Conservation (phyloP, 495 filamentous ascomycete genomes). For the Penicillium taxi region DNA sequence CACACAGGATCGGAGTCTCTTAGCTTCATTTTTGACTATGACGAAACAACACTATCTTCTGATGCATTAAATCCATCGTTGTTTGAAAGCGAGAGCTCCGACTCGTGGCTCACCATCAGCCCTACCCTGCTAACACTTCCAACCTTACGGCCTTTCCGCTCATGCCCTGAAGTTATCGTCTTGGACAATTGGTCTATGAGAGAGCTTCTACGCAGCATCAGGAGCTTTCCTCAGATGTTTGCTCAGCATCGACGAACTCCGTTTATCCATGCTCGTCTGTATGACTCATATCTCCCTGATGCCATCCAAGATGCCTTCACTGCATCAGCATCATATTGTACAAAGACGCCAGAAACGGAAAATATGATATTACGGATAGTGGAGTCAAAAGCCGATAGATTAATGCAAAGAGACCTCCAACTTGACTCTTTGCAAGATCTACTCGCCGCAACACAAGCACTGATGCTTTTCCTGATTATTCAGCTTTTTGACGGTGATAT, state of each 20-base stretch:
- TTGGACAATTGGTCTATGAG: constrained; percentile 9
- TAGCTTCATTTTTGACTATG: too few relatives aligned
- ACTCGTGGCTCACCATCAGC: constrained; percentile 2
- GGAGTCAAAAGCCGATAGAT: constrained; percentile 1
- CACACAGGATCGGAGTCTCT: too few relatives aligned
- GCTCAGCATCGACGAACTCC: constrained; percentile 3
- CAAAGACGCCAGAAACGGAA: constrained; percentile 7
- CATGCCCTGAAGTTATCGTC: background rate
- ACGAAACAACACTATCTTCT: too few relatives aligned
- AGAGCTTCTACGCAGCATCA: constrained; percentile 2
- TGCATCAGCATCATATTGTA: constrained; percentile 7
- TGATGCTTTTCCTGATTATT: constrained; percentile 45
- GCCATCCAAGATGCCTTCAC: constrained; percentile 13
- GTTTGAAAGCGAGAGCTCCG: too few relatives aligned
- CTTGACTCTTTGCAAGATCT: constrained; percentile 12
- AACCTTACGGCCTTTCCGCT: background rate
- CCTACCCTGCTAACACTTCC: background rate
- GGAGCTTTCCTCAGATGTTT: constrained; percentile 5
- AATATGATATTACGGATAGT: constrained; percentile 8
- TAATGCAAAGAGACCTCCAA: constrained; percentile 1
- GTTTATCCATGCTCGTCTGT: constrained; percentile 11
- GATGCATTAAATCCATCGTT: too few relatives aligned
- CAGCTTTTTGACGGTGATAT: constrained; percentile 49
- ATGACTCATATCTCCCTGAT: constrained; percentile 5
- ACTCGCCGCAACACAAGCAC: constrained; percentile 38